These are phyloP conservation scores for Erodium trifolium DNA, from an alignment of 441 rosid genomes.

Conservation along the genomic window DNA sequence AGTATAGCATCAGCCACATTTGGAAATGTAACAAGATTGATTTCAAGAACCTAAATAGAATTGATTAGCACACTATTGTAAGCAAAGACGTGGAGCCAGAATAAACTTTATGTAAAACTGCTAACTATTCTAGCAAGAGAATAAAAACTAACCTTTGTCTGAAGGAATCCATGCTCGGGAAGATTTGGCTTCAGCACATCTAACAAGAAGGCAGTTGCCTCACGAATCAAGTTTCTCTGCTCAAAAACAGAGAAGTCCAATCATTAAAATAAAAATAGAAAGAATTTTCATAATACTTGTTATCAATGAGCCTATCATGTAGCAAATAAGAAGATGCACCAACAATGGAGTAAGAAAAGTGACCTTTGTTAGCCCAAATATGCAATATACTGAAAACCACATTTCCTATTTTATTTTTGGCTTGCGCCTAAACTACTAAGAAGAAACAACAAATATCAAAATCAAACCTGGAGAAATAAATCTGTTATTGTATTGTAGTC, in stretches of 20 bases:
- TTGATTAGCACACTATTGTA: background rate
- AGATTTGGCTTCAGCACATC: conserved; percentile 98
- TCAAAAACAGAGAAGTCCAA: background rate
- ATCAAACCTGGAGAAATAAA: conserved; percentile 90
- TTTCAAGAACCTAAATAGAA: conserved; percentile 25
- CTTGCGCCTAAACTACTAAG: background rate
- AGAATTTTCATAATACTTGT: background rate
- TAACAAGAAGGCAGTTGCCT: conserved; percentile 95
- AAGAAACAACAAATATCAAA: background rate
- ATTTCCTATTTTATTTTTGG: background rate
- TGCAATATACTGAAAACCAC: no score
- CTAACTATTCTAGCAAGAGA: background rate
- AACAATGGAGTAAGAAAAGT: no score
- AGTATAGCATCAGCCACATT: conserved; percentile 19
- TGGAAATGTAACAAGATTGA: conserved; percentile 24
- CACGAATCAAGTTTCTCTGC: conserved; percentile 94
- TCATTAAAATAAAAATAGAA: background rate
- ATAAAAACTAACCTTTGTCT: conserved; percentile 28
- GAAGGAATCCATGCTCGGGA: conserved; percentile 90
- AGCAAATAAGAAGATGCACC: no score
- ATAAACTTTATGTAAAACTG: background rate
- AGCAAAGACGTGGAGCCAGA: background rate
- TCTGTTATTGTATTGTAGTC: conserved; percentile 98
- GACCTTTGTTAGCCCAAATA: no score
- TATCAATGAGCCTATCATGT: no score